Conservation (phyloP, 139 green algal genomes). For the Spirogloea muscicola region DNA sequence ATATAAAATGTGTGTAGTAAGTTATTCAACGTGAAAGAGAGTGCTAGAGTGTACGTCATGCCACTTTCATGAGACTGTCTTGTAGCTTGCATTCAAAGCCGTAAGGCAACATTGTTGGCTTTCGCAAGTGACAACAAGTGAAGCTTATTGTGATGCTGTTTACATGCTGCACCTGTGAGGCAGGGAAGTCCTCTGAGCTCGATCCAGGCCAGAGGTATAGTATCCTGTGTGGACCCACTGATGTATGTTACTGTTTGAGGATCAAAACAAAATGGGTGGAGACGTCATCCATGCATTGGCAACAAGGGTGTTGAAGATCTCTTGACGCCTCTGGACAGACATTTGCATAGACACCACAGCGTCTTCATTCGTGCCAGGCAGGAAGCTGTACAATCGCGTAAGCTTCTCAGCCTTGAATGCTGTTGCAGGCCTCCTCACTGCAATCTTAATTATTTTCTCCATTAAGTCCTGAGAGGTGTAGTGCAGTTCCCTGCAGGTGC, state of each 20-base stretch:
- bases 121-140: no score
- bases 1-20: no score
- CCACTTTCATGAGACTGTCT: no score
- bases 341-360: conserved; percentile 24
- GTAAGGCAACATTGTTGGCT: no score
- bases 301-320: not conserved
- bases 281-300: not conserved
- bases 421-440: not conserved
- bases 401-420: not conserved
- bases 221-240: conserved; percentile 2
- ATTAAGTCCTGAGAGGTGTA: not conserved
- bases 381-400: conserved; percentile 13
- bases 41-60: no score
- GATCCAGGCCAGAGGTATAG: not conserved
- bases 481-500: not conserved
- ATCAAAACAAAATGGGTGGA: not conserved
- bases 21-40: no score
- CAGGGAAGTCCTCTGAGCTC: conserved; percentile 2
- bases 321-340: conserved; percentile 13
- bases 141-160: no score
- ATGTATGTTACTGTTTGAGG: not conserved
- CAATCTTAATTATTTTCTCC: no score
- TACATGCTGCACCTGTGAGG: no score
- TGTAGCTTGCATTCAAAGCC: no score
- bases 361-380: conserved; percentile 10